Evolutionary conservation across 495 filamentous ascomycete genomes (phyloP).

Genomic region (Pyrenula massariospora): DNA sequence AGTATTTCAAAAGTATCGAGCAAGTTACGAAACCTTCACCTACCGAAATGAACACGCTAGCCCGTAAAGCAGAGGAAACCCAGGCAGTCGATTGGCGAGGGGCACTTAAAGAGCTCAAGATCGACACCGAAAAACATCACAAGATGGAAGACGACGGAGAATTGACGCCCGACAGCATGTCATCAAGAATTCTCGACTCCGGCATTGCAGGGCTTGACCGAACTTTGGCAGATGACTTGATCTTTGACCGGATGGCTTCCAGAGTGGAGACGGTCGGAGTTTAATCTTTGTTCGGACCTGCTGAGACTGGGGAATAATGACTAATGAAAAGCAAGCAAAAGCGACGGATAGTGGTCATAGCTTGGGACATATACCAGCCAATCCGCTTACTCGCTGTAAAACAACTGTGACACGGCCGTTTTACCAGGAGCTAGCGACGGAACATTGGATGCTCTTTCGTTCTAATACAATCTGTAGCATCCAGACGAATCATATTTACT

Average conservation of each 20-base stretch:
- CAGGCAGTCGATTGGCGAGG: constrained; percentile 5
- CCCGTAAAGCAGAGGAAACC: not conserved
- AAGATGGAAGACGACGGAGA: constrained; percentile 35
- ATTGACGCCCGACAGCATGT: constrained; percentile 57
- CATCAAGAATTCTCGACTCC: constrained; percentile 46
- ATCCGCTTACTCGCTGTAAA: no score
- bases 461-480: no score
- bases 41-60: constrained; percentile 17
- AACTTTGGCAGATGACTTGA: constrained; percentile 25
- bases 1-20: constrained; percentile 48
- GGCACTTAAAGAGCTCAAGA: constrained; percentile 29
- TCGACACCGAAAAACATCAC: constrained; percentile 29
- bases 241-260: constrained; percentile 31
- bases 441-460: no score
- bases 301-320: not conserved
- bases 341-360: no score
- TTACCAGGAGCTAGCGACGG: no score
- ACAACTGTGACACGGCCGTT: no score
- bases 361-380: no score
- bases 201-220: constrained; percentile 32
- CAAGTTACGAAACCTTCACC: constrained; percentile 44
- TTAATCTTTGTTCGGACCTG: not conserved
- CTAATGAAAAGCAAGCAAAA: no score
- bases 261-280: constrained; percentile 9
- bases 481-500: no score